Evolutionary conservation across 1,284 basidiomycete genomes (phyloP), one percentile per base, ranked within the genome.

Genomic region (Leucoagaricus sp.): DNA sequence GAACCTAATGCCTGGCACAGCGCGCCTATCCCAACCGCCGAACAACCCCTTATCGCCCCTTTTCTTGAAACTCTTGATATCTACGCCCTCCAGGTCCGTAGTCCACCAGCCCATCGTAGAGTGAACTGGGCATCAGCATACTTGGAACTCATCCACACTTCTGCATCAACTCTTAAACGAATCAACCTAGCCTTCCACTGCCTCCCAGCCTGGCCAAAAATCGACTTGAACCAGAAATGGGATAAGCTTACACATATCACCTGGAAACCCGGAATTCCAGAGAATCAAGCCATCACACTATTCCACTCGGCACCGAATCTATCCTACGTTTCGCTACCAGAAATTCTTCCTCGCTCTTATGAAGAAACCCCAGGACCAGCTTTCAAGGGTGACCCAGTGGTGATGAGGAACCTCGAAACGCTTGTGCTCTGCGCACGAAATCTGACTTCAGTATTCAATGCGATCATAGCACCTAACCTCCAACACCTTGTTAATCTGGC

Each of bases 391-490:
- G 10, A 15, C 15, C 48, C 53, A 13, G 51, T 44, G 17, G 26
- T 54, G 10, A 26, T 49, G 41, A 38, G 3, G 38, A n/a, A 48
- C 10, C 36, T 59, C 6, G 47, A 49, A 26, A 51, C 53, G 8
- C 21, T 59, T 10, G 36, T 59, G 7, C 26, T 55, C 2, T 42
- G 53, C 13, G 23, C 26, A n/a, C n/a, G 21, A 21, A 34, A 51
- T 29, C 23, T 49, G 31, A 29, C 17, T 10, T 33, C 17, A 10
- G 17, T 49, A 19, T 59, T 60, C 49, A 28, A 57, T 17, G 46
- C 53, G 2, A 28, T 59, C 15, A 54, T 51, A 21, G 15, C 50
- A 21, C 58, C 60, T 12, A 41, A 36, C 4, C 50, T 61, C n/a
- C 51, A 29, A 1, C 46, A 57, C 19, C 28, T 59, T 7, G 58